Percentiles rank a stretch among this genome's conserved stretches.
Conservation (phyloP, 2,329 filamentous ascomycete genomes). For the Ceratocystis cubensis region DNA sequence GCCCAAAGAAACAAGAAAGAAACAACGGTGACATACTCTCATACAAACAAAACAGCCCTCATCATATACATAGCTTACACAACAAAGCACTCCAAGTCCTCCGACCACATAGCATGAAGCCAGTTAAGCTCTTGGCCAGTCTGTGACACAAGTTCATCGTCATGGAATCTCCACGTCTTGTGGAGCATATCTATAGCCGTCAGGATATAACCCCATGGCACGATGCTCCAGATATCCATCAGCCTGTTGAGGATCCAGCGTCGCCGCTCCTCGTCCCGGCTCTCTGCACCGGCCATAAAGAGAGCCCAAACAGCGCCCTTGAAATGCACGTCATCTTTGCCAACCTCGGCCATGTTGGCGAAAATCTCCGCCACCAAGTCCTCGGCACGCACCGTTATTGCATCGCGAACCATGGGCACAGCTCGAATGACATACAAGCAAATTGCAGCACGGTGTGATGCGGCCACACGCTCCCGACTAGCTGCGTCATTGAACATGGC, state of each 20-base stretch:
- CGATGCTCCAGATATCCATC: conserved; percentile 34
- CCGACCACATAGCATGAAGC: conserved; percentile 34
- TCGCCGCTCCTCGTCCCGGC: conserved; percentile 35
- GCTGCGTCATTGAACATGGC: conserved; percentile 31
- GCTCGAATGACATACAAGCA: conserved; percentile 37
- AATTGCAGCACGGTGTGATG: conserved; percentile 36
- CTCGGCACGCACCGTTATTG: conserved; percentile 31
- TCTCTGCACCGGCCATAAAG: conserved; percentile 46
- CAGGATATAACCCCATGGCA: conserved; percentile 40
- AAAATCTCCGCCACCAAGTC: conserved; percentile 40
- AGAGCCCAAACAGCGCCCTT: conserved; percentile 49
- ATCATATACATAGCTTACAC: conserved; percentile 27
- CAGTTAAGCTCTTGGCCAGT: conserved; percentile 28
- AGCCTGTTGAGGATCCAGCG: conserved; percentile 41
- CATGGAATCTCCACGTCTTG: conserved; percentile 36
- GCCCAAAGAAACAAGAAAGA: background rate
- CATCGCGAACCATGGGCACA: conserved; percentile 30
- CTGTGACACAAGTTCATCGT: conserved; percentile 24
- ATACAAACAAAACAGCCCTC: background rate
- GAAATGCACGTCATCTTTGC: conserved; percentile 39
- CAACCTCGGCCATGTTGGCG: conserved; percentile 37
- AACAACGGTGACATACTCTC: background rate
- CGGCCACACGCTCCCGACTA: conserved; percentile 34
- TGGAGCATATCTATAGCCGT: conserved; percentile 38
- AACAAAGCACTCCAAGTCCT: conserved; percentile 36